Conservation (phyloP, 2,329 filamentous ascomycete species). For the Pezicula radicicola region DNA sequence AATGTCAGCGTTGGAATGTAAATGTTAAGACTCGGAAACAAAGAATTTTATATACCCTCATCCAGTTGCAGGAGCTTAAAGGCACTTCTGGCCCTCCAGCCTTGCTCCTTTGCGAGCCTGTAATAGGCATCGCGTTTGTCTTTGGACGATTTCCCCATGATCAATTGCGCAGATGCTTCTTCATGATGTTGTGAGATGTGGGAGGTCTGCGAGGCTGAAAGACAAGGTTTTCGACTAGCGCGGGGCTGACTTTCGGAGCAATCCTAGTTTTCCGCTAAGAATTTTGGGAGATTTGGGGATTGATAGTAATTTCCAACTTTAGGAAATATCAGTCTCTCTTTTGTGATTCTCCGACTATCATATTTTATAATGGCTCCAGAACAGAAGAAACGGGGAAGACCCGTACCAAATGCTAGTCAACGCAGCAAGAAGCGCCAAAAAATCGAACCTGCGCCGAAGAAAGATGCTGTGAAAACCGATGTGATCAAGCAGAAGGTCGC, state of each 20-base stretch:
- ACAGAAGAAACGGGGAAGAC: slow-evolving; percentile 24
- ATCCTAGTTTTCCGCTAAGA: not conserved
- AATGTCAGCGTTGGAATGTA: not conserved
- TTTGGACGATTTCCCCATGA: slow-evolving; percentile 92
- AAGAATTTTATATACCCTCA: slow-evolving; percentile 48
- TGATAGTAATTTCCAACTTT: not conserved
- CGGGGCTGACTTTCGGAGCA: slow-evolving; percentile 8
- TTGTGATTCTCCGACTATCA: not conserved
- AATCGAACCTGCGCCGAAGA: slow-evolving; percentile 18
- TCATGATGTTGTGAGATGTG: not conserved
- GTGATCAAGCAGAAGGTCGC: slow-evolving; percentile 37
- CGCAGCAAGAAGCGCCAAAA: slow-evolving; percentile 30
- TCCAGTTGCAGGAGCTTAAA: slow-evolving; percentile 97
- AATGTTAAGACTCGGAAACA: slow-evolving; percentile 1
- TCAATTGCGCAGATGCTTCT: not conserved
- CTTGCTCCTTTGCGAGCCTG: slow-evolving; percentile 95
- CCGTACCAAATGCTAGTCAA: slow-evolving; percentile 18
- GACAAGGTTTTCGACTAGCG: slow-evolving; percentile 11
- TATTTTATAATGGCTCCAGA: slow-evolving; percentile 21
- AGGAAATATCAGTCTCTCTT: not conserved
- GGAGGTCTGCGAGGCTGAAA: slow-evolving; percentile 18
- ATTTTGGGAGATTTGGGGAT: not conserved
- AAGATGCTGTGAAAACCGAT: slow-evolving; percentile 1
- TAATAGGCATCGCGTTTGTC: slow-evolving; percentile 99
- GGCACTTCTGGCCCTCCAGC: slow-evolving; percentile 92